These are phyloP conservation scores for Astragalus glycyphyllos DNA, from an alignment of 306 rosid species.

Conservation along the genomic window DNA sequence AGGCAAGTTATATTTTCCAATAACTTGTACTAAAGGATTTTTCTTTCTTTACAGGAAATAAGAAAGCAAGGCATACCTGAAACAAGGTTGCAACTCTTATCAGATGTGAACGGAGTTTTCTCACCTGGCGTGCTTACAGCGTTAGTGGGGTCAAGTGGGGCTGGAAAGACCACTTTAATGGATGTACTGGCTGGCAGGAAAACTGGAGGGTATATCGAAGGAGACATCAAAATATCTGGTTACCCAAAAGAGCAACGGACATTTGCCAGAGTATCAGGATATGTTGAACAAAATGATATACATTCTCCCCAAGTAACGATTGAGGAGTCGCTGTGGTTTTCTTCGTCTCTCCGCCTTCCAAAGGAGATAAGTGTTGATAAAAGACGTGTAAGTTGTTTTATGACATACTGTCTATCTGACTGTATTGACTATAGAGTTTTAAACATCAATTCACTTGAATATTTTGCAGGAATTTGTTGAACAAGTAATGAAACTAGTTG, in stretches of 20 bases:
- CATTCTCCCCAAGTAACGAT: slow-evolving; percentile 95
- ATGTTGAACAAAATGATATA: slow-evolving; percentile 93
- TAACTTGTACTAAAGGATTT: background rate
- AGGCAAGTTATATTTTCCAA: slow-evolving; percentile 9
- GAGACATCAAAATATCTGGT: slow-evolving; percentile 82
- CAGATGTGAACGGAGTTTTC: slow-evolving; percentile 82
- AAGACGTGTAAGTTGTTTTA: slow-evolving; percentile 59
- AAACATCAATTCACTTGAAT: slow-evolving; percentile 26
- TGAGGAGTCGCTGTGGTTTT: slow-evolving; percentile 84
- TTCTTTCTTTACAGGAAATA: slow-evolving; percentile 59
- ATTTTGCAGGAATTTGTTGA: slow-evolving; percentile 80
- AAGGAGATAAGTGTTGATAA: slow-evolving; percentile 68
- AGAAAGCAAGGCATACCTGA: slow-evolving; percentile 71
- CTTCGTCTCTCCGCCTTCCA: slow-evolving; percentile 85
- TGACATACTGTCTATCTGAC: slow-evolving; percentile 5
- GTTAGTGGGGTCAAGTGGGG: slow-evolving; percentile 92
- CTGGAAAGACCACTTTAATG: slow-evolving; percentile 96
- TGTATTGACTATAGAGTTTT: slow-evolving; percentile 10
- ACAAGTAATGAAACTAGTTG: slow-evolving; percentile 83
- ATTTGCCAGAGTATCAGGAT: slow-evolving; percentile 89
- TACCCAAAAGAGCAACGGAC: slow-evolving; percentile 77
- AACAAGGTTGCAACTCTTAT: slow-evolving; percentile 74
- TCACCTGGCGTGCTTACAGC: slow-evolving; percentile 96
- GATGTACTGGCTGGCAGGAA: slow-evolving; percentile 96
- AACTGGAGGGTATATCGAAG: slow-evolving; percentile 92